Percentiles rank a stretch among this genome's conserved stretches.
Conservation (phyloP, 768 basidiomycete species). For the Pisolithus sp. region DNA sequence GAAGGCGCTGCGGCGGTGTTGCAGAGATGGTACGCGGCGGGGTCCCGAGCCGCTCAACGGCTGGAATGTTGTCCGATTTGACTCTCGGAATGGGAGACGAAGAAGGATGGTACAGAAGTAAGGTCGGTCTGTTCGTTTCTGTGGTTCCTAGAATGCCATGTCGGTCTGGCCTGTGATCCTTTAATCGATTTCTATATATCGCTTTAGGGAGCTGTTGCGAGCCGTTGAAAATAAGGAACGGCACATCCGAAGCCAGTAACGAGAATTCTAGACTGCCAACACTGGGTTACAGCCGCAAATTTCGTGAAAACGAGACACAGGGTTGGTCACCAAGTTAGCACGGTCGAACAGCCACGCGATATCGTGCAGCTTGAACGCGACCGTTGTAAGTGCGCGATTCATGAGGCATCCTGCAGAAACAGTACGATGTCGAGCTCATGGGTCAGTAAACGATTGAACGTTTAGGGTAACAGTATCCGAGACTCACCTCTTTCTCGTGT, state of each 20-base stretch:
- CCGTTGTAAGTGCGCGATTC: no score
- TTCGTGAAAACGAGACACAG: constrained; percentile 25
- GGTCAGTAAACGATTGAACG: no score
- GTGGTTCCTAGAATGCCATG: not conserved
- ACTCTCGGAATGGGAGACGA: constrained; percentile 12
- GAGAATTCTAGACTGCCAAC: constrained; percentile 6
- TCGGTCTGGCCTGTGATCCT: constrained; percentile 21
- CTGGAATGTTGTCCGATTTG: constrained; percentile 24
- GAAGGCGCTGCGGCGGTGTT: constrained; percentile 21
- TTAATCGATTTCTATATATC: constrained; percentile 25
- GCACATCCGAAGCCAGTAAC: not conserved
- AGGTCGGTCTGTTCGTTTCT: constrained; percentile 7
- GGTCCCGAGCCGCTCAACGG: no score
- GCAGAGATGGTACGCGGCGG: constrained; percentile 19
- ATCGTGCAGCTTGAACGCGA: no score
- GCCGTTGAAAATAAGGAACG: constrained; percentile 19
- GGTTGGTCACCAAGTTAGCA: constrained; percentile 12
- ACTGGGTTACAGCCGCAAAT: constrained; percentile 12
- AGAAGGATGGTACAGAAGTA: constrained; percentile 19
- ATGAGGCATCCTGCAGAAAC: no score
- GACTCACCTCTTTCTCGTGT: no score
- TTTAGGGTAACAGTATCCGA: no score
- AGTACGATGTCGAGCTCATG: not conserved
- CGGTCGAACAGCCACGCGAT: not conserved
- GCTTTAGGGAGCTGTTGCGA: constrained; percentile 27